phyloP scores from a whole-genome alignment of 352 stramenopile genomes.

The Achlya hypogyna region DNA sequence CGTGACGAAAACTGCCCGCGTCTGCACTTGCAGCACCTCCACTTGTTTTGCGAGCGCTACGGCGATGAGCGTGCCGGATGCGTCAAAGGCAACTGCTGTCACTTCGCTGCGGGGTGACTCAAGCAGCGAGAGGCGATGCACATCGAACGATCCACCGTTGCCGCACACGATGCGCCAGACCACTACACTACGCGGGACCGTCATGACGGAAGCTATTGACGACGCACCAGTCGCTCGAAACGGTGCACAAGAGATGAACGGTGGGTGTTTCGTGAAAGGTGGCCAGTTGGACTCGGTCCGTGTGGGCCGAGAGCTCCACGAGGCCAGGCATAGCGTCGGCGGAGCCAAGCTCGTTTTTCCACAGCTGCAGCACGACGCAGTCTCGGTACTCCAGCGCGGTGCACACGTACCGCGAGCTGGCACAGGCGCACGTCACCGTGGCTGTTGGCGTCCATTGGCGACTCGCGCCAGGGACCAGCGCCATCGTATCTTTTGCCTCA shows the following conservation, averaged over 20 bases:
- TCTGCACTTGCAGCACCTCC: conserved; percentile 45
- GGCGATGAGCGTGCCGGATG: conserved; percentile 47
- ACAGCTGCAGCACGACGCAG: conserved; percentile 16
- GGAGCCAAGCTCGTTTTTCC: not conserved
- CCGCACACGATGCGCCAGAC: conserved; percentile 43
- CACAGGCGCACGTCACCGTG: not conserved
- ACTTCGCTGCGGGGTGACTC: conserved; percentile 34
- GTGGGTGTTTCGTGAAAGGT: not conserved
- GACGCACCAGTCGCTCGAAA: conserved; percentile 52
- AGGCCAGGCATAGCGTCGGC: not conserved
- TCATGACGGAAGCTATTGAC: not conserved
- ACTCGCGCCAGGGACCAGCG: not conserved
- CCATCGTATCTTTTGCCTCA: conserved; percentile 9
- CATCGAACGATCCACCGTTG: conserved; percentile 20
- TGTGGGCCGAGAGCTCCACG: not conserved
- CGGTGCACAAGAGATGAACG: conserved; percentile 33
- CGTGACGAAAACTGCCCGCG: conserved; percentile 44
- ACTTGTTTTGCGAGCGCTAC: conserved; percentile 42
- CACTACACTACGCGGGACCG: conserved; percentile 31
- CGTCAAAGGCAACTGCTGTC: conserved; percentile 50
- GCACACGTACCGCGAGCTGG: not conserved
- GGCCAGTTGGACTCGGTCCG: not conserved
- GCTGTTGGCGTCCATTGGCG: conserved; percentile 7
- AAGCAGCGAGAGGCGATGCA: conserved; percentile 31
- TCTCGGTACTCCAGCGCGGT: conserved; percentile 10